phyloP scores from a whole-genome alignment of 345 rosid species.

The Rhizophora mangle region DNA sequence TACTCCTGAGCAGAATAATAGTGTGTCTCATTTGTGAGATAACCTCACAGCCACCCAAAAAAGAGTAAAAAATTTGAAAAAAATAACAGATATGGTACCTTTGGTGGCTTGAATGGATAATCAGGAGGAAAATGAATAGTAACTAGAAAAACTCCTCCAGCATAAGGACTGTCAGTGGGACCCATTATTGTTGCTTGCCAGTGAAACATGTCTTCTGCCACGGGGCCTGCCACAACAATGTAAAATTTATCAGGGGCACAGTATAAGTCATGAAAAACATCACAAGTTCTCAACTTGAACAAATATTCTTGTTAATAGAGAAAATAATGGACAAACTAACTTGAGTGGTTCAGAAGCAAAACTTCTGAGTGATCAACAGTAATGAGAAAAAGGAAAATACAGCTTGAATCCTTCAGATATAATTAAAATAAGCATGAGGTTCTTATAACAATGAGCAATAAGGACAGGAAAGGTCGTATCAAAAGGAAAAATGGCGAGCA shows the following conservation, averaged over 20 bases:
- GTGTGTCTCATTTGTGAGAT: too few species aligned
- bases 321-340: background rate
- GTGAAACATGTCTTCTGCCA: constrained; percentile 41
- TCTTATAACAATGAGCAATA: too few species aligned
- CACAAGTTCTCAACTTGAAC: background rate
- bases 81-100: constrained; percentile 17
- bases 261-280: background rate
- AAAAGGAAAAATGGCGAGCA: background rate
- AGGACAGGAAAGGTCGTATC: too few species aligned
- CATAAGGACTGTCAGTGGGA: constrained; percentile 35
- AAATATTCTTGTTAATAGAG: background rate
- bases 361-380: too few species aligned
- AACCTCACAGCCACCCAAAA: background rate
- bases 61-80: background rate
- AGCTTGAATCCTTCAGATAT: too few species aligned
- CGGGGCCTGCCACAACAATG: constrained; percentile 29
- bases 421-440: too few species aligned
- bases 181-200: constrained; percentile 45
- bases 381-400: too few species aligned
- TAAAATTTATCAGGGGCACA: background rate
- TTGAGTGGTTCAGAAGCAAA: background rate
- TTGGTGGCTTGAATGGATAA: constrained; percentile 40
- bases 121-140: constrained; percentile 40
- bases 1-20: too few species aligned
- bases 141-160: constrained; percentile 38